Evolutionary conservation across 495 filamentous ascomycete species (phyloP), one percentile per base, ranked within the genome.

Genomic region (Hypoxylon crocopeplum): DNA sequence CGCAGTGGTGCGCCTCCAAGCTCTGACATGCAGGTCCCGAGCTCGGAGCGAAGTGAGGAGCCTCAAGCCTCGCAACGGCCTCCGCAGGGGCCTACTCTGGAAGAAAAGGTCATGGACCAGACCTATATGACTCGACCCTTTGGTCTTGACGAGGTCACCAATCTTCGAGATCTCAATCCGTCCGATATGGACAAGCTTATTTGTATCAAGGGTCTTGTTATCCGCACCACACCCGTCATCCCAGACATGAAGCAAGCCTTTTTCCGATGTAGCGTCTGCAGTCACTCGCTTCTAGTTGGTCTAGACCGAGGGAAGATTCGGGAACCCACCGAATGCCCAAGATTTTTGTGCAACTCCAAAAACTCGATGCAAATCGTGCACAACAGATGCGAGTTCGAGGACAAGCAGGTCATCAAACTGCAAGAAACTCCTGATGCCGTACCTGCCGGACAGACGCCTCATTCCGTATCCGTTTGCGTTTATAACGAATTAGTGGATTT

Each of bases 351-450:
- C 75, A 82, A 86, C 37, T 85, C 87, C 37, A 86, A 85, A 57
- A 98, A 99, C 70, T 94, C 92, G 19, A 98, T 99, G 95, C 91
- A 97, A 68, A 92, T 99, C 56, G 80, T 97, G 10, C 94, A 99
- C 79, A 98, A 99, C 73, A 90, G 94, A 48, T 98, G 92, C 60
- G 81, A 82, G 11, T 99, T 99, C 70, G 86, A 91, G 41, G 94
- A 99, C 69, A 99, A 98, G 75, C 94, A 99, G 66, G 92, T 98
- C 51, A 96, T 99, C 79, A 98, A 98, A 74, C 81, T 99, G 24
- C 94, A 99, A 71, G 94, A 99, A 72, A 99, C 94, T 0, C 94
- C 94, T 6, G 94, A 99, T 70, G 89, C 82, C 39, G 86, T 98
- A 36, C 94, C 94, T 10, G 90, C 96, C 56, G 94, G 94, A 20